A percentile compares a stretch with the other conserved stretches of the same genome.
Evolutionary conservation across 1,284 basidiomycete species (phyloP).

Genomic region (Ganoderma sp.): DNA sequence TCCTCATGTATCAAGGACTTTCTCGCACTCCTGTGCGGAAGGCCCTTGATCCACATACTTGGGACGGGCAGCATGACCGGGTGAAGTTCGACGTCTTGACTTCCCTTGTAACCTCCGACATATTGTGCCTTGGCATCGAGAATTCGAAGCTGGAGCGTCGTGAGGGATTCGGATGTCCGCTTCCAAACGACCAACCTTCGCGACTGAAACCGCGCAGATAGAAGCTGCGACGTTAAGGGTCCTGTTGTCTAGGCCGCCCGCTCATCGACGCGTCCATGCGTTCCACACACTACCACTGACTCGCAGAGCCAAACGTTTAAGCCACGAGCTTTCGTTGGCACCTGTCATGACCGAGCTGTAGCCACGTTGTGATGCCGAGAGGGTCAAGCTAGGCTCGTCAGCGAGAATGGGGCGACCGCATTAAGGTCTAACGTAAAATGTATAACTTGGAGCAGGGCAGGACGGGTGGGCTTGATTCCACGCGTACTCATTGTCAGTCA

Average conservation of each 20-base stretch:
- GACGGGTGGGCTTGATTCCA: background rate
- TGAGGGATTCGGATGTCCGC: background rate
- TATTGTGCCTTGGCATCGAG: background rate
- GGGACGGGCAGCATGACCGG: background rate
- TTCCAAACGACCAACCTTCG: background rate
- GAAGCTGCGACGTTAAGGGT: background rate
- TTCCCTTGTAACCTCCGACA: background rate
- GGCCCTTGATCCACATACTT: background rate
- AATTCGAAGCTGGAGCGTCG: background rate
- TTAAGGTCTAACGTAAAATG: background rate
- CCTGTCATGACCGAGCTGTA: background rate
- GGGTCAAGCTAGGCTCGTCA: background rate
- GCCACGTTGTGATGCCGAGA: background rate
- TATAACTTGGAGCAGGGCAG: background rate
- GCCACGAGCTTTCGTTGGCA: background rate
- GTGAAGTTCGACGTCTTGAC: background rate
- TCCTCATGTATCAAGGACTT: background rate
- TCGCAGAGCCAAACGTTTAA: constrained; percentile 4
- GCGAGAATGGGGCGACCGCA: background rate
- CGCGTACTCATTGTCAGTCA: background rate
- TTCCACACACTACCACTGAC: background rate
- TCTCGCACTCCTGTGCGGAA: background rate
- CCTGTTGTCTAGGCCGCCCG: background rate
- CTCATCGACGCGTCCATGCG: background rate
- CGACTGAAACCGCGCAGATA: background rate